These are phyloP conservation scores for Phytophthora pseudosyringae DNA, from an alignment of 352 stramenopile genomes.

Conservation along the genomic window DNA sequence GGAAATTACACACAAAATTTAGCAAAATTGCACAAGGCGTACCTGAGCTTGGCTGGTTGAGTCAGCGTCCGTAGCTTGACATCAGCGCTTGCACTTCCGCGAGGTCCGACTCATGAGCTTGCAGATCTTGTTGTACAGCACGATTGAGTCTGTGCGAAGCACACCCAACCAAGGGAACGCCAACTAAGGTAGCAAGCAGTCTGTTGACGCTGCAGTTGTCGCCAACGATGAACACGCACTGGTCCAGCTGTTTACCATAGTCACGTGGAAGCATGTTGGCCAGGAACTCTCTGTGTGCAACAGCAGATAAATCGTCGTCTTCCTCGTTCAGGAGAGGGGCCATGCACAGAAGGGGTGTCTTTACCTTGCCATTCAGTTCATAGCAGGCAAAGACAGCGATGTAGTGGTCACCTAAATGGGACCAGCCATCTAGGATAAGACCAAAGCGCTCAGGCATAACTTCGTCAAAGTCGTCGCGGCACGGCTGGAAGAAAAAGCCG, in stretches of 20 bases:
- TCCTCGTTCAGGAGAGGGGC: neutral
- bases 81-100: too few relatives aligned
- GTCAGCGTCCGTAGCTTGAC: too few relatives aligned
- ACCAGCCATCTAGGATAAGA: constrained; percentile 6
- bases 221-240: neutral
- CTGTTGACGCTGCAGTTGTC: too few relatives aligned
- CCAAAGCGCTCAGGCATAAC: neutral
- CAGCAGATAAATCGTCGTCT: neutral
- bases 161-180: too few relatives aligned
- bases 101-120: too few relatives aligned
- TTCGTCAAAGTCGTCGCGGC: constrained; percentile 10
- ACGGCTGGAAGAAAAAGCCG: constrained; percentile 15
- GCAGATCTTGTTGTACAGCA: too few relatives aligned
- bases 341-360: constrained; percentile 3
- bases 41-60: too few relatives aligned
- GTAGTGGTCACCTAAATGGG: constrained; percentile 1
- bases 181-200: too few relatives aligned
- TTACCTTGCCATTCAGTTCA: constrained; percentile 4
- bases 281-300: neutral
- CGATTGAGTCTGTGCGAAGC: too few relatives aligned
- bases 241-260: constrained; percentile 1
- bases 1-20: too few relatives aligned
- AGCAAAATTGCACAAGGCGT: too few relatives aligned
- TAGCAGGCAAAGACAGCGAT: constrained; percentile 2
- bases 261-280: neutral